A percentile compares a stretch with the other conserved stretches of the same genome.
Evolutionary conservation across 2,329 filamentous ascomycete species (phyloP).

Genomic region (Elsinoe ampelina): DNA sequence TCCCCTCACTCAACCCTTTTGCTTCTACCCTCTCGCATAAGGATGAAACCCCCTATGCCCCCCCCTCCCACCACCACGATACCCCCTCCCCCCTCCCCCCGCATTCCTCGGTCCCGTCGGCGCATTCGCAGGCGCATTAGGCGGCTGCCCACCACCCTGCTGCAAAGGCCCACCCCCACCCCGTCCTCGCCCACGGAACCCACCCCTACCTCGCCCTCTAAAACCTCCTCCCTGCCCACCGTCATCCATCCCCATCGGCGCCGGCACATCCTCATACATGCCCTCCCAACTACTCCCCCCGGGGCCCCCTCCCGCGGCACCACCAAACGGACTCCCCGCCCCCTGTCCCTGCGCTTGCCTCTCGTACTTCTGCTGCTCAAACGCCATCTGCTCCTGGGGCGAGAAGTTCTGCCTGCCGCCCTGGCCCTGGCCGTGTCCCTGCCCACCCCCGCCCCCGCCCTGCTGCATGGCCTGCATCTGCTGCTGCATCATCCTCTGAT

Average conservation of each 20-base stretch:
- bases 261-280: conserved; percentile 94
- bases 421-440: conserved; percentile 27
- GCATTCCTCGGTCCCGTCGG: conserved; percentile 96
- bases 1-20: too few species aligned
- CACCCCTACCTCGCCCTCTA: conserved; percentile 28
- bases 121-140: conserved; percentile 61
- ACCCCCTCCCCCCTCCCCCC: conserved; percentile 70
- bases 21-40: conserved; percentile 41
- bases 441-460: conserved; percentile 36
- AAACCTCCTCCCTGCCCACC: conserved; percentile 34
- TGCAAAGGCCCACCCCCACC: conserved; percentile 30
- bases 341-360: conserved; percentile 52
- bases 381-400: conserved; percentile 62
- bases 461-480: conserved; percentile 60
- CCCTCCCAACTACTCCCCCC: conserved; percentile 72
- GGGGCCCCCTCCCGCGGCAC: conserved; percentile 2
- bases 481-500: conserved; percentile 66
- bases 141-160: conserved; percentile 24
- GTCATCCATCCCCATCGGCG: conserved; percentile 52
- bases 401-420: conserved; percentile 41
- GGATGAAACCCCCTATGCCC: conserved; percentile 69
- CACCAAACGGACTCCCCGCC: conserved; percentile 26
- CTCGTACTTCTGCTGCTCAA: conserved; percentile 72
- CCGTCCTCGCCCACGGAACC: conserved; percentile 32
- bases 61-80: conserved; percentile 78